These are phyloP conservation scores for Achaetomiella virescens DNA, from an alignment of 495 filamentous ascomycete genomes.

Conservation along the genomic window DNA sequence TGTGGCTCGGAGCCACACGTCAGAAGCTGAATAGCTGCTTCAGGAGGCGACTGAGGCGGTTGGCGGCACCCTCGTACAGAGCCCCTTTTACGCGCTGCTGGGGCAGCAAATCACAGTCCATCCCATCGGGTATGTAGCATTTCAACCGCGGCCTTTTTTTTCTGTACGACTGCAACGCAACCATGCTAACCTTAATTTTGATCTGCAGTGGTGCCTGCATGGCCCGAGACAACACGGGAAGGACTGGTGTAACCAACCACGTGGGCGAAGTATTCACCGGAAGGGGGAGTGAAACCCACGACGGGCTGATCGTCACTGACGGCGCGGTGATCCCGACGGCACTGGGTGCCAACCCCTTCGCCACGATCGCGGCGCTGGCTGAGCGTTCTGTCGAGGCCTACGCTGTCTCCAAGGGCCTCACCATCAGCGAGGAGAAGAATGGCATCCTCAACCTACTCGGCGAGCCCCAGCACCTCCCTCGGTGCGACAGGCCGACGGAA, in stretches of 20 bases:
- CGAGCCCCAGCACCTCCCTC: constrained; percentile 29
- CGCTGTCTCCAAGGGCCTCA: constrained; percentile 32
- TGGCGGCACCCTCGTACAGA: constrained; percentile 52
- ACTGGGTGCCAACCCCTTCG: constrained; percentile 64
- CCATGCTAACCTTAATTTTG: constrained; percentile 7
- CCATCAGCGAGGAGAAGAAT: constrained; percentile 49
- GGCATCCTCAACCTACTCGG: constrained; percentile 42
- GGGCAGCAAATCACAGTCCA: constrained; percentile 57
- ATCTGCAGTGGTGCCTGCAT: constrained; percentile 51
- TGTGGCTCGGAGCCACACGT: constrained; percentile 49
- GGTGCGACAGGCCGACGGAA: constrained; percentile 7
- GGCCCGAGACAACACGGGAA: constrained; percentile 51
- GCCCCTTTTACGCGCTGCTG: constrained; percentile 50
- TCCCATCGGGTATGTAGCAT: constrained; percentile 50
- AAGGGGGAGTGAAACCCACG: constrained; percentile 41
- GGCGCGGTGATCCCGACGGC: constrained; percentile 57
- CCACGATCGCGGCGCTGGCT: constrained; percentile 62
- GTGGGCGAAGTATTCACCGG: constrained; percentile 55
- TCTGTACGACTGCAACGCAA: constrained; percentile 9
- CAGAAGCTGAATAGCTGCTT: constrained; percentile 46
- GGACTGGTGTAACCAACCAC: constrained; percentile 58
- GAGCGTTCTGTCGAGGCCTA: constrained; percentile 54
- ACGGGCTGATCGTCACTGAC: constrained; percentile 58
- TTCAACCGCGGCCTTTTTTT: background rate
- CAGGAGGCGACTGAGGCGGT: constrained; percentile 48